Base-by-base conservation (phyloP, 2,329 filamentous ascomycete genomes). In the Mycosphaerella sp. region DNA sequence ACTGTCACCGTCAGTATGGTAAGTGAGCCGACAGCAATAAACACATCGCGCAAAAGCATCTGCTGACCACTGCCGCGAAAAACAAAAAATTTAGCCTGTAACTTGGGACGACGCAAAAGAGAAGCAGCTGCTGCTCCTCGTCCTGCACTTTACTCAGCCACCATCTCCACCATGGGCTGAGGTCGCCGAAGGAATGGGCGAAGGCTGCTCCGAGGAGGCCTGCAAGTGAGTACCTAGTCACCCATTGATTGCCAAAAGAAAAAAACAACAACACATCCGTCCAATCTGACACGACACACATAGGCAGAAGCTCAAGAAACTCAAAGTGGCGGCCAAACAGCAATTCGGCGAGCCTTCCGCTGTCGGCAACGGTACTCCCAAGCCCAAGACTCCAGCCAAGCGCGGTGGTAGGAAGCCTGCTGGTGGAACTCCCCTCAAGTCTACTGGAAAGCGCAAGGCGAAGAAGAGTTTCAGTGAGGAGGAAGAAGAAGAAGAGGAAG, bases 151-250 rank as follows among this genome's bases (percentile, higher is more conserved):
- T 31, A 41, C 45, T 4, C 43, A 48, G 41, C 49, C 54, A 26
- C 40, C 54, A 23, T 23, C 40, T 8, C 11, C 14, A 34, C 57
- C 59, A 34, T 60, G 62, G 62, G 54, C 48, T 11, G 42, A 55
- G 14, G 44, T 55, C 48, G 53, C 53, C 12, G 43, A 48, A 7
- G 31, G 17, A 4, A 21, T 55, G 6, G 53, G 43, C 38, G 48
- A 47, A 12, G 53, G 40, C 14, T 34, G 23, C 7, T 43, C 48
- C 12, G 53, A 42, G n/a, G 43, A 55, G 34, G 53, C 53, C 1
- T 40, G 42, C 21, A 40, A 23, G 53, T 55, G 51, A 34, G 47
- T 41, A 23, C 14, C 9, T 36, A 11, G 23, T n/a, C 5, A 8
- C 45, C 1, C 6, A n/a, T 42, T 49, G 8, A 21, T 21, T 21